These are phyloP conservation scores for Fomitopsis schrenkii DNA, from an alignment of 1,284 basidiomycete genomes.

Conservation along the genomic window DNA sequence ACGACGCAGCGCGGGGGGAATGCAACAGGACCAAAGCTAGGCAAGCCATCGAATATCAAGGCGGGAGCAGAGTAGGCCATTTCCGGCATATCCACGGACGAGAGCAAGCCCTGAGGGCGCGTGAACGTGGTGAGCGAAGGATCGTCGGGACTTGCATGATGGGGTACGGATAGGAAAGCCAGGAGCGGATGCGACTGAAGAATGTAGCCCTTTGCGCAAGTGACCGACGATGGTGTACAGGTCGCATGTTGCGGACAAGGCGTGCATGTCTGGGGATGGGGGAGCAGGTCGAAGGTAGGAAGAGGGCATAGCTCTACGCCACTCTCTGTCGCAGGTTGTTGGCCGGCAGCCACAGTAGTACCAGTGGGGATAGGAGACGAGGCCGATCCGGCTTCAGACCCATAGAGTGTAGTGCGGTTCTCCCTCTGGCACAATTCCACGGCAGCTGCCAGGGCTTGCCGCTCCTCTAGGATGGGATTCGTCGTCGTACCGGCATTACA, in stretches of 20 bases:
- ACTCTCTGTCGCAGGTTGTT: constrained; percentile 1
- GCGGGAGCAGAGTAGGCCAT: constrained; percentile 19
- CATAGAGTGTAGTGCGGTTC: constrained; percentile 42
- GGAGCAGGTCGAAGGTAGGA: constrained; percentile 50
- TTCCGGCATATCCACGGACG: constrained; percentile 32
- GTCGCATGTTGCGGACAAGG: constrained; percentile 81
- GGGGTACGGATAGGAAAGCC: constrained; percentile 41
- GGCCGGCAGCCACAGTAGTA: not conserved
- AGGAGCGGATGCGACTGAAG: constrained; percentile 62
- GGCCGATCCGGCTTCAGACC: constrained; percentile 22
- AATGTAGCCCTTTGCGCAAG: constrained; percentile 76
- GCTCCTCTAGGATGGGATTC: constrained; percentile 54
- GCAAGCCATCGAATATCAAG: constrained; percentile 60
- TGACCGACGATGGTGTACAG: constrained; percentile 62
- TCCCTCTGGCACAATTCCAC: constrained; percentile 58
- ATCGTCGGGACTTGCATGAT: constrained; percentile 10
- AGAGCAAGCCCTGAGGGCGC: constrained; percentile 13
- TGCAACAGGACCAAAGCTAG: constrained; percentile 73
- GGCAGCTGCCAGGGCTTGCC: constrained; percentile 41
- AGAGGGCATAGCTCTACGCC: constrained; percentile 46
- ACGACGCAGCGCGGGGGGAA: constrained; percentile 79
- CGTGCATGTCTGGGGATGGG: constrained; percentile 71
- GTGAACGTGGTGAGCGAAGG: constrained; percentile 10
- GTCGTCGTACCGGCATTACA: constrained; percentile 69
- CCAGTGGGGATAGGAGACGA: constrained; percentile 15